A percentile compares a stretch with the other conserved stretches of the same genome.
Conservation (phyloP, 768 basidiomycete species). For the Mycena latifolia region DNA sequence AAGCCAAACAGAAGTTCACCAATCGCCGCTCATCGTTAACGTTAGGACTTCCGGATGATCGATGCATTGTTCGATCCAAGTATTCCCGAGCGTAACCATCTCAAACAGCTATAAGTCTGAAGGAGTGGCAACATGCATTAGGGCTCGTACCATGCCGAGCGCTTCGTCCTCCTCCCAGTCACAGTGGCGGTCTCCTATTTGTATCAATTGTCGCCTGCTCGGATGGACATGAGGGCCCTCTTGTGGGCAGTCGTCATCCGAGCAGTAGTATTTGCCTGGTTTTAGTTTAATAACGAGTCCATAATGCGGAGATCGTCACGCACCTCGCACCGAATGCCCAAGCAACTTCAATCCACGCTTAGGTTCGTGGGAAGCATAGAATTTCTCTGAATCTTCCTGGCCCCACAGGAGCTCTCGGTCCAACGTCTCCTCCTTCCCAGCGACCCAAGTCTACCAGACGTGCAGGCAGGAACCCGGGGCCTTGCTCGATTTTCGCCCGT, state of each 20-base stretch:
- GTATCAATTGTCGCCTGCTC: constrained; percentile 17
- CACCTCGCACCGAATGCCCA: constrained; percentile 28
- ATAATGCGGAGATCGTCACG: neutral
- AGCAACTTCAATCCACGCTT: constrained; percentile 30
- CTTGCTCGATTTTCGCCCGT: constrained; percentile 9
- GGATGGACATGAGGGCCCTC: constrained; percentile 6
- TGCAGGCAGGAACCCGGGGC: constrained; percentile 24
- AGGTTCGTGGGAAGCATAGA: constrained; percentile 26
- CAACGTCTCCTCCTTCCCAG: constrained; percentile 30
- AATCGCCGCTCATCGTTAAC: constrained; percentile 28
- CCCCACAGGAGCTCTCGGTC: constrained; percentile 17
- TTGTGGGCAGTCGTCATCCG: constrained; percentile 24
- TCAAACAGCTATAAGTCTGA: neutral
- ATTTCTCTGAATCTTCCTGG: constrained; percentile 29
- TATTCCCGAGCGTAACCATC: constrained; percentile 23
- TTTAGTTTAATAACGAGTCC: neutral
- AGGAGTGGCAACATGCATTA: neutral
- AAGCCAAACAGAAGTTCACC: constrained; percentile 17
- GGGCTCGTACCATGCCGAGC: constrained; percentile 10
- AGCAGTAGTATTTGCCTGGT: constrained; percentile 32
- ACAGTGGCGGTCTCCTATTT: constrained; percentile 22
- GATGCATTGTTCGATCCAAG: constrained; percentile 29
- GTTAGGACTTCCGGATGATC: constrained; percentile 29
- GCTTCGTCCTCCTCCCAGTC: constrained; percentile 31
- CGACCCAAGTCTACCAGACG: constrained; percentile 24